phyloP scores from a whole-genome alignment of 2,329 filamentous ascomycete genomes.

The Cladosporium sp. region DNA sequence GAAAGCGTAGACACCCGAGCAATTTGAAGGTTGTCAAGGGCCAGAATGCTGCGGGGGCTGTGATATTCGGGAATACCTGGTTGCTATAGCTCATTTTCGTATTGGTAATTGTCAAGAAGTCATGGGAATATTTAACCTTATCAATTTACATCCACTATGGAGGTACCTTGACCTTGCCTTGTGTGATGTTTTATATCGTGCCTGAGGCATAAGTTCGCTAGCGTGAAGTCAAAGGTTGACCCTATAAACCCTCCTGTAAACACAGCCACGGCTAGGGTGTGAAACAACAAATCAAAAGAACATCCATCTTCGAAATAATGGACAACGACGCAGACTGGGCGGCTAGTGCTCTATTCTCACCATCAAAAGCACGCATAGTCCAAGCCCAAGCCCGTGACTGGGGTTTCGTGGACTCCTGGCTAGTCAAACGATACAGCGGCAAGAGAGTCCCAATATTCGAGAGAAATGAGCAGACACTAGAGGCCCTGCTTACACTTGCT shows the following conservation, averaged over 20 bases:
- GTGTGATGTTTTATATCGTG: too few relatives aligned
- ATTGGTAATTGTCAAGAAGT: not conserved
- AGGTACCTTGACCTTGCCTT: too few relatives aligned
- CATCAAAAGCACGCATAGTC: slow-evolving; percentile 65
- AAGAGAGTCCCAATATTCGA: slow-evolving; percentile 70
- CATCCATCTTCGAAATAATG: slow-evolving; percentile 13
- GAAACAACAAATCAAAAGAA: not conserved
- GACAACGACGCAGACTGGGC: slow-evolving; percentile 30
- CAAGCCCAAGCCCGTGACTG: slow-evolving; percentile 85
- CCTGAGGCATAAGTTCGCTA: not conserved
- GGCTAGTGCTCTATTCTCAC: slow-evolving; percentile 52
- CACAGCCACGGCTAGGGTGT: not conserved
- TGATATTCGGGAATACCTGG: not conserved
- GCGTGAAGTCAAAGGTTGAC: not conserved
- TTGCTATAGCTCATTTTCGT: not conserved
- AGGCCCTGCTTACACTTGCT: slow-evolving; percentile 68
- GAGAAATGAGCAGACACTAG: slow-evolving; percentile 78
- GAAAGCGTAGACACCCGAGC: not conserved
- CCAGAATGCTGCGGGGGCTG: too few relatives aligned
- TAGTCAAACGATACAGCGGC: slow-evolving; percentile 64
- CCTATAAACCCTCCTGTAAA: not conserved
- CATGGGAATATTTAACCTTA: not conserved
- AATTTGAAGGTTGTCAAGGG: not conserved
- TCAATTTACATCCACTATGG: too few relatives aligned
- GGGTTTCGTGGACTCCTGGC: slow-evolving; percentile 82